A percentile compares a stretch with the other conserved stretches of the same genome.
phyloP scores from a whole-genome alignment of 371 early-diverging fungal genomes.

The Mucor mucedo region DNA sequence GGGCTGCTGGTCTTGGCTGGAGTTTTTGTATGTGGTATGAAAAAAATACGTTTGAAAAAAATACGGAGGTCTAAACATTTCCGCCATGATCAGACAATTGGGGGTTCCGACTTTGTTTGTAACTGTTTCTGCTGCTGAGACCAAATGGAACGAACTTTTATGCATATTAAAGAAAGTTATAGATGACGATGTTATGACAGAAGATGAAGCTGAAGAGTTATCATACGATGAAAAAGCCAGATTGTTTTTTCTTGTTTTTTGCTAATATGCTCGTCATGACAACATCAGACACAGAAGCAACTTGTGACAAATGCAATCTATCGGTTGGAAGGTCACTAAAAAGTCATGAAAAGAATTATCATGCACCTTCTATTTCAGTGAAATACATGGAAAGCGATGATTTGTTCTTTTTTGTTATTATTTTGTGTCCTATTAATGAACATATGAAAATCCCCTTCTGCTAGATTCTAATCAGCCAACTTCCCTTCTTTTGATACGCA shows the following conservation, averaged over 20 bases:
- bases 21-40: no score
- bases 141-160: no score
- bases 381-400: slow-evolving; percentile 9
- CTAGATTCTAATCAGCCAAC: slow-evolving; percentile 9
- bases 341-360: slow-evolving; percentile 5
- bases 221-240: no score
- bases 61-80: no score
- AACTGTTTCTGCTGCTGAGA: no score
- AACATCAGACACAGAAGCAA: slow-evolving; percentile 7
- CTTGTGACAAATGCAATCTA: slow-evolving; percentile 4
- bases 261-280: slow-evolving; percentile 1
- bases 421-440: neutral
- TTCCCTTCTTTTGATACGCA: slow-evolving; percentile 4
- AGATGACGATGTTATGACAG: no score
- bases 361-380: slow-evolving; percentile 4
- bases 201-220: no score
- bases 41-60: no score
- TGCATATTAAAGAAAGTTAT: no score
- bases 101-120: no score
- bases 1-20: no score
- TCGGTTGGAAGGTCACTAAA: slow-evolving; percentile 1
- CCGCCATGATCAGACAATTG: no score
- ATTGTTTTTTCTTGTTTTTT: slow-evolving; percentile 3
- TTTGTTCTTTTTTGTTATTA: slow-evolving; percentile 6
- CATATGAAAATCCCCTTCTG: slow-evolving; percentile 6